Evolutionary conservation across 2,329 filamentous ascomycete species (phyloP).

Genomic region (Alternaria gaisen): DNA sequence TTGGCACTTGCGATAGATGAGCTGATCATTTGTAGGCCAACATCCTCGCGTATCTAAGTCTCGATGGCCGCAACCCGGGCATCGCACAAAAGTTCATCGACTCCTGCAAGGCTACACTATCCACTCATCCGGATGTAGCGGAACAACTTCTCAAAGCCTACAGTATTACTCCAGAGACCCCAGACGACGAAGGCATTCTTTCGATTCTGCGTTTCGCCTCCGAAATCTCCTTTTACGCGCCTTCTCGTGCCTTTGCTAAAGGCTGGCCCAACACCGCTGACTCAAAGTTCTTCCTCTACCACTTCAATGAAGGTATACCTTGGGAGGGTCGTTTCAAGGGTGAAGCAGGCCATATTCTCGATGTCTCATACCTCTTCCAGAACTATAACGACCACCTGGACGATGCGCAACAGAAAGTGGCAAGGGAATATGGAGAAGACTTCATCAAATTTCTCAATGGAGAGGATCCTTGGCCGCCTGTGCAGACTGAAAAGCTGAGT

Average conservation of each 20-base stretch:
- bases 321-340: conserved; percentile 48
- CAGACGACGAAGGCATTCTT: conserved; percentile 55
- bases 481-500: conserved; percentile 29
- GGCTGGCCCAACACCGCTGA: conserved; percentile 42
- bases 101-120: conserved; percentile 44
- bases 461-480: conserved; percentile 43
- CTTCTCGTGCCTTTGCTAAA: conserved; percentile 54
- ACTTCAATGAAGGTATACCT: conserved; percentile 47
- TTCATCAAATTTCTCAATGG: conserved; percentile 48
- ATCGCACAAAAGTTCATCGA: conserved; percentile 48
- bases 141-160: conserved; percentile 51
- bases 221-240: conserved; percentile 59
- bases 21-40: conserved; percentile 26
- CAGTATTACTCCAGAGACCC: conserved; percentile 45
- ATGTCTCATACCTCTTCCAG: conserved; percentile 46
- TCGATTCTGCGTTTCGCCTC: conserved; percentile 55
- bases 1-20: neutral
- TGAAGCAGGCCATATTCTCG: conserved; percentile 46
- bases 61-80: conserved; percentile 38
- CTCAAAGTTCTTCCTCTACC: conserved; percentile 44
- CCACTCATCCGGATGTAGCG: conserved; percentile 31
- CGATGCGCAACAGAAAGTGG: conserved; percentile 34
- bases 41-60: conserved; percentile 36
- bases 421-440: conserved; percentile 37
- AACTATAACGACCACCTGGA: conserved; percentile 44